Conservation (phyloP, 345 rosid genomes). For the Cardamine resedifolia region DNA sequence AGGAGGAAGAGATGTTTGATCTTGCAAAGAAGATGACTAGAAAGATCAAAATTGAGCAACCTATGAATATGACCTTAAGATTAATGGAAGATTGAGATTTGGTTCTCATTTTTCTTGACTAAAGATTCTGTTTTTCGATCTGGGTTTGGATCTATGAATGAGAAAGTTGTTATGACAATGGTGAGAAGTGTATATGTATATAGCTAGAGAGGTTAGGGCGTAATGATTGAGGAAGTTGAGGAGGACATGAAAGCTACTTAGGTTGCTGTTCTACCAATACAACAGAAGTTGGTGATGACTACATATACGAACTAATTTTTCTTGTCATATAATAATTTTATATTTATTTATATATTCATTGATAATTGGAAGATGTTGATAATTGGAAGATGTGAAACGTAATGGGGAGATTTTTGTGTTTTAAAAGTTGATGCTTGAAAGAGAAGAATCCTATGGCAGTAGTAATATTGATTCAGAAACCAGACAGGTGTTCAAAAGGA, state of each 20-base stretch:
- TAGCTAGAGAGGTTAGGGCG: background rate
- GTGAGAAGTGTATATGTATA: constrained; percentile 1
- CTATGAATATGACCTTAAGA: constrained; percentile 32
- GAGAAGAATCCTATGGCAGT: constrained; percentile 19
- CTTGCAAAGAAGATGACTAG: constrained; percentile 28
- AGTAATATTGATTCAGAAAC: constrained; percentile 12
- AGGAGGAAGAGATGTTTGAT: constrained; percentile 29
- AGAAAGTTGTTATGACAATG: constrained; percentile 9
- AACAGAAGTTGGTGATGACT: constrained; percentile 35
- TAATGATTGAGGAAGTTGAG: constrained; percentile 40
- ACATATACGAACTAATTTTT: constrained; percentile 25
- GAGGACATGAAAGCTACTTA: constrained; percentile 42
- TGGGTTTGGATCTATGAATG: background rate
- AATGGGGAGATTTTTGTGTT: constrained; percentile 16
- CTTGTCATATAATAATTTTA: constrained; percentile 8
- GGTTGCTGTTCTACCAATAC: constrained; percentile 39
- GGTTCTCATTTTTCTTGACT: constrained; percentile 8
- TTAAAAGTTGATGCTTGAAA: constrained; percentile 24
- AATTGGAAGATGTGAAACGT: constrained; percentile 34
- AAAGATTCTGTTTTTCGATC: background rate
- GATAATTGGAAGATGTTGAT: constrained; percentile 29
- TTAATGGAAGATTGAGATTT: constrained; percentile 34
- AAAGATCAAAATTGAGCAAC: constrained; percentile 33
- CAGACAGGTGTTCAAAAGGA: constrained; percentile 26
- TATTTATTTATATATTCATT: constrained; percentile 5